phyloP scores from a whole-genome alignment of 495 filamentous ascomycete species.

The Hypoxylon subgilvum region DNA sequence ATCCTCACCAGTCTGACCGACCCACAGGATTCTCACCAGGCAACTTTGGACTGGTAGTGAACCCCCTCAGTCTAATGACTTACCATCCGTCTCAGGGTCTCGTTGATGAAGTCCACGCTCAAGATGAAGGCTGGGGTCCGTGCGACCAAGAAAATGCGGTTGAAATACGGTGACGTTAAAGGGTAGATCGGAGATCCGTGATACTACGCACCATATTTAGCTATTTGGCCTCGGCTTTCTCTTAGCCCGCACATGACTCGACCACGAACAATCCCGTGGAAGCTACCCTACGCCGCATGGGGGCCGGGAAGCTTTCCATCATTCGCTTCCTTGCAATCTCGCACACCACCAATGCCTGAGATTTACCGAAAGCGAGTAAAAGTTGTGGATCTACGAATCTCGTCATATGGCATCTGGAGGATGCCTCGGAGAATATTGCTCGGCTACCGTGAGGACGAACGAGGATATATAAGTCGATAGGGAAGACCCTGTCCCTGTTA shows the following conservation, averaged over 20 bases:
- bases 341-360: slow-evolving; percentile 8
- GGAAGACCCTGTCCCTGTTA: background rate
- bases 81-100: no score
- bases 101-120: no score
- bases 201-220: background rate
- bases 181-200: slow-evolving; percentile 1
- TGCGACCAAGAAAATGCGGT: background rate
- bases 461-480: slow-evolving; percentile 5
- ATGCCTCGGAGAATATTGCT: background rate
- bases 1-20: background rate
- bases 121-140: background rate
- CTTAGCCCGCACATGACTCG: slow-evolving; percentile 3
- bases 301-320: background rate
- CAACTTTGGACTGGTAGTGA: background rate
- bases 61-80: background rate
- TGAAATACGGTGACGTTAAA: background rate
- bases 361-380: slow-evolving; percentile 6
- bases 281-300: background rate
- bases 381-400: slow-evolving; percentile 2
- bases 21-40: slow-evolving; percentile 6
- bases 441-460: background rate
- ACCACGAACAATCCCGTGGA: slow-evolving; percentile 2
- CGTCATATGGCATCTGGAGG: background rate
- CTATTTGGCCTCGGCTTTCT: slow-evolving; percentile 2
- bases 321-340: slow-evolving; percentile 15